Base-by-base conservation (phyloP, 139 green algal species). In the Tetradesmus lagerheimii region DNA sequence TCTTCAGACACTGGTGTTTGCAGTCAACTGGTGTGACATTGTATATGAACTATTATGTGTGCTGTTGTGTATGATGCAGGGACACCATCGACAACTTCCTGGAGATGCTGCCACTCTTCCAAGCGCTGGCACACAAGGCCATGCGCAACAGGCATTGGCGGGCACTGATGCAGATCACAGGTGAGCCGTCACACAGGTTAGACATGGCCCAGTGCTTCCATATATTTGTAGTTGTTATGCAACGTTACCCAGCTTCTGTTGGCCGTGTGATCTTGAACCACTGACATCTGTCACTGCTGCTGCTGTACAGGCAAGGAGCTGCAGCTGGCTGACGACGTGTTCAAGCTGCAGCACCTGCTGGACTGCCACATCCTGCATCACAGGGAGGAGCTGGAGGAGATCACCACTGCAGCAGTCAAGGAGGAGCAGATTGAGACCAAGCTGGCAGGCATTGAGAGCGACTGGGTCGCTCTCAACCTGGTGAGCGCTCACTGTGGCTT, bases 301-400 rank as follows among this genome's bases (percentile, higher is more conserved):
- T 71, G 57, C 20, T 71, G 23, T n/a, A 15, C 83, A 93, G 94
- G 93, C 64, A 94, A 94, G 47, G 86, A 97, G 81, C 93, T 98
- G 1, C 96, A 95, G 89, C 92, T 99, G 87, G 95, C 97, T 8
- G 96, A 98, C 90, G 97, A 99, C 64, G 93, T 94, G 39, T 96
- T 99, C 91, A 98, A 97, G 94, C 94, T 99, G 91, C 90, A 96
- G 94, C 95, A 99, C 90, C 85, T 99, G 78, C 94, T 99, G 89
- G 97, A 97, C 79, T 94, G 91, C 90, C 85, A 97, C 86, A 91
- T 99, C 74, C 92, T 98, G 29, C 84, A 85, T 29, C 80, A 96
- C 87, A 91, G 88, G 29, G 97, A 99, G 37, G 96, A 98, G 66
- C 90, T 99, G 31, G 96, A 99, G 92, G 97, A 99, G 87, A 93